Evolutionary conservation across 1,284 basidiomycete species (phyloP).

Genomic region (Phenoliferia sp.): DNA sequence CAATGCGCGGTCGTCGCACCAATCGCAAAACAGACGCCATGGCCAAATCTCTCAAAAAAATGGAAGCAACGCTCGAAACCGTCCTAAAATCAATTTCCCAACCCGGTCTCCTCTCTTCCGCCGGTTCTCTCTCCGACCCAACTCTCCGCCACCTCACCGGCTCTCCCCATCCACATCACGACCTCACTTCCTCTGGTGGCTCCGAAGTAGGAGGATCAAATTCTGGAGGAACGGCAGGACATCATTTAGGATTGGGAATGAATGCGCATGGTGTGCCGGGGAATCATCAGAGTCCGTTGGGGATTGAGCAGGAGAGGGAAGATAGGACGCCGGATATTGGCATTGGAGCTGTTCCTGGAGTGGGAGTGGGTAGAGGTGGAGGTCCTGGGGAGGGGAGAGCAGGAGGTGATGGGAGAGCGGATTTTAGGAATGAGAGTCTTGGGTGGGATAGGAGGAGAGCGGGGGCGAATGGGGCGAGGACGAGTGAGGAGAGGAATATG

Average conservation of each 20-base stretch:
- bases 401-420: no score
- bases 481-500: conserved; percentile 14
- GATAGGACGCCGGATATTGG: no score
- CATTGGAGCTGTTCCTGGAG: no score
- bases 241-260: neutral
- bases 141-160: conserved; percentile 3
- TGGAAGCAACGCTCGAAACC: conserved; percentile 86
- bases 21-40: conserved; percentile 48
- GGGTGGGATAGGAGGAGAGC: neutral
- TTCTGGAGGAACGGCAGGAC: neutral
- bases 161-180: neutral
- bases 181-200: neutral
- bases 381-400: no score
- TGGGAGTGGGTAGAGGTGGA: no score
- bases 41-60: conserved; percentile 84
- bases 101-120: conserved; percentile 25
- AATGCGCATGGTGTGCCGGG: neutral
- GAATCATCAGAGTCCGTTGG: conserved; percentile 20
- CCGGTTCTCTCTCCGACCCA: conserved; percentile 21
- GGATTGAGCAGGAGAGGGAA: conserved; percentile 44
- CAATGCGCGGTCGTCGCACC: conserved; percentile 72
- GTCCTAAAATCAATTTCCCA: conserved; percentile 46
- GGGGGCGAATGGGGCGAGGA: neutral
- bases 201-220: neutral
- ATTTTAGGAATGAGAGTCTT: no score